Percentiles rank a stretch among this genome's conserved stretches.
Evolutionary conservation across 2,329 filamentous ascomycete genomes (phyloP).

Genomic region (Phoma sp.): DNA sequence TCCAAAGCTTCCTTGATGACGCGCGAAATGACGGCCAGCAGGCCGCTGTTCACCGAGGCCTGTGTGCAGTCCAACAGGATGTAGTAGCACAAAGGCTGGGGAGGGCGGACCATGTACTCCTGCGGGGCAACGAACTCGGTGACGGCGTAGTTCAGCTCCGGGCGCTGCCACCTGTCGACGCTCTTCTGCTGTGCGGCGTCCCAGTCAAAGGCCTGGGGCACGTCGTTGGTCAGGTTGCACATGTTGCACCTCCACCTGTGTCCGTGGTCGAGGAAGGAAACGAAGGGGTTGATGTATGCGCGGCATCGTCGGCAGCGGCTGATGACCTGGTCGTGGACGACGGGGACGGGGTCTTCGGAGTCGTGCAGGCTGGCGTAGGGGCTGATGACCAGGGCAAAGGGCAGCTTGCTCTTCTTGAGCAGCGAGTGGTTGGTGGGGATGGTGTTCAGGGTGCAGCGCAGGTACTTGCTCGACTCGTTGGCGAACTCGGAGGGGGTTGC

Average conservation of each 20-base stretch:
- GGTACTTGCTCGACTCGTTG: constrained; percentile 92
- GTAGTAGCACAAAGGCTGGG: constrained; percentile 69
- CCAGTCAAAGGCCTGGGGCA: constrained; percentile 99
- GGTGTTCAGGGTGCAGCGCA: constrained; percentile 93
- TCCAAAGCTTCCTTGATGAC: constrained; percentile 95
- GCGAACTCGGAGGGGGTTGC: constrained; percentile 89
- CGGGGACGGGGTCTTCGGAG: constrained; percentile 85
- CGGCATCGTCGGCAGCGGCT: constrained; percentile 93
- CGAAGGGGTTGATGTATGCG: constrained; percentile 64
- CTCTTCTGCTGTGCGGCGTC: constrained; percentile 89
- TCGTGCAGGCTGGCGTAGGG: constrained; percentile 94
- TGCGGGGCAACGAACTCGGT: constrained; percentile 98
- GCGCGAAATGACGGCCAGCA: constrained; percentile 88
- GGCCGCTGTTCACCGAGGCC: constrained; percentile 78
- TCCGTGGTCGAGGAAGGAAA: constrained; percentile 87
- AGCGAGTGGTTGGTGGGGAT: constrained; percentile 91
- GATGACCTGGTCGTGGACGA: constrained; percentile 96
- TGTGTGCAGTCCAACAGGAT: constrained; percentile 35
- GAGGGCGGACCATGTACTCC: constrained; percentile 98
- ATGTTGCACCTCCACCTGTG: constrained; percentile 99
- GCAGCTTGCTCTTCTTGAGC: constrained; percentile 92
- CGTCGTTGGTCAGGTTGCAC: constrained; percentile 98
- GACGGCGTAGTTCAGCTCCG: constrained; percentile 94
- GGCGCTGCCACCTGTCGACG: constrained; percentile 84
- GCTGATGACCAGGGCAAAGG: constrained; percentile 94